Evolutionary conservation across 2,329 filamentous ascomycete genomes (phyloP).

Genomic region (Incumbomyces delicatus): DNA sequence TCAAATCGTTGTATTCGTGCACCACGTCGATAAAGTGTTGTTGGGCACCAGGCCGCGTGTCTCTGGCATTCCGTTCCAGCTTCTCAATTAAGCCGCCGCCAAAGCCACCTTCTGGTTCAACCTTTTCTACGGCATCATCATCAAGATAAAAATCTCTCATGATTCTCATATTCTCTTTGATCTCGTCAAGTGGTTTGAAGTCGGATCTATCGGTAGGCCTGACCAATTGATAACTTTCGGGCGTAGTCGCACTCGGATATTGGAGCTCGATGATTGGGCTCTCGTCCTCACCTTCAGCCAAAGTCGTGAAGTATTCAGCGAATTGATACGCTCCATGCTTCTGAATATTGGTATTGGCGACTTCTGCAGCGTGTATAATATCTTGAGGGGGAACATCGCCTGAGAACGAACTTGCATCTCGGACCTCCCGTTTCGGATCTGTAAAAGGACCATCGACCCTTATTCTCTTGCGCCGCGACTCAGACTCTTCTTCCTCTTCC

Average conservation of each 20-base stretch:
- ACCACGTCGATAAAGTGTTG: slow-evolving; percentile 66
- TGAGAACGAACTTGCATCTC: slow-evolving; percentile 37
- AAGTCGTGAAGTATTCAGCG: slow-evolving; percentile 29
- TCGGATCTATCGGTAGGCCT: slow-evolving; percentile 65
- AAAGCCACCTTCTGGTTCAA: slow-evolving; percentile 57
- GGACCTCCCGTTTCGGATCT: slow-evolving; percentile 34
- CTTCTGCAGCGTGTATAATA: slow-evolving; percentile 42
- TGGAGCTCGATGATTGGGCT: slow-evolving; percentile 55
- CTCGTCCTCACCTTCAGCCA: slow-evolving; percentile 39
- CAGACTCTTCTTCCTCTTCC: slow-evolving; percentile 16
- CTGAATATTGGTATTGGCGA: slow-evolving; percentile 34
- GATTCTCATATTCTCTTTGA: slow-evolving; percentile 58
- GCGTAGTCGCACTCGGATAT: slow-evolving; percentile 64
- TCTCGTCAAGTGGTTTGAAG: slow-evolving; percentile 56
- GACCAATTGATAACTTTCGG: slow-evolving; percentile 67
- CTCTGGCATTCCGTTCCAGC: slow-evolving; percentile 63
- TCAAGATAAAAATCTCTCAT: slow-evolving; percentile 71
- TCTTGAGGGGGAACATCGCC: slow-evolving; percentile 29
- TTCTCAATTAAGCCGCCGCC: slow-evolving; percentile 59
- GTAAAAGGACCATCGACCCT: slow-evolving; percentile 30
- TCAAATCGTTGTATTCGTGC: slow-evolving; percentile 63
- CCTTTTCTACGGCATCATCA: slow-evolving; percentile 54
- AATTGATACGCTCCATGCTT: slow-evolving; percentile 24
- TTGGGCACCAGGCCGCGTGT: slow-evolving; percentile 39
- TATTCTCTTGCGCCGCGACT: slow-evolving; percentile 28